Base-by-base conservation (phyloP, 1,284 basidiomycete genomes). In the Mycosarcoma mackinlayi region DNA sequence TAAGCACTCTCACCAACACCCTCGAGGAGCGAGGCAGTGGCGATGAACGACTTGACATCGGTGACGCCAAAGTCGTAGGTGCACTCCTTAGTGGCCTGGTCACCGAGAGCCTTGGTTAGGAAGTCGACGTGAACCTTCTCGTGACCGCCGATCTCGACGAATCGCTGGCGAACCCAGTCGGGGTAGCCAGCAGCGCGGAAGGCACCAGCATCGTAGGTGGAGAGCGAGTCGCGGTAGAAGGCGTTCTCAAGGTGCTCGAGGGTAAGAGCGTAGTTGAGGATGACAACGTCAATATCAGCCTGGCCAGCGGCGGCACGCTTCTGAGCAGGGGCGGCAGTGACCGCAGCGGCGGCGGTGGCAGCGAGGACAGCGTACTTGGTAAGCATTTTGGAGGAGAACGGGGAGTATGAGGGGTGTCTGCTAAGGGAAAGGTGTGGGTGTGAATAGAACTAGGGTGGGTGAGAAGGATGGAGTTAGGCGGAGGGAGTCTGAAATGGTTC, bases 201-300 rank as follows among this genome's bases (percentile, higher is more conserved):
- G 37, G 85, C 87, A 18, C 80, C 58, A n/a, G 83, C 73, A n/a
- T 78, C 74, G 56, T 75, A 75, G 40, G 73, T 67, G 47, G 59
- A 46, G 11, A 72, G 69, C 18, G 57, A 19, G 51, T 73, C 68
- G 25, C 65, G 63, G 78, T 86, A 92, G 84, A 91, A 91, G 21
- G 86, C 83, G 79, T 86, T 86, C 82, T 91, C 88, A 64, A 92
- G 85, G 78, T 90, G 87, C 83, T 91, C 89, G 45, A 91, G 85
- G 19, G 87, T 87, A 45, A 91, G 85, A 2, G 88, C 88, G 72
- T 87, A 88, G 79, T 90, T 87, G 57, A 87, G 83, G 61, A 87
- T 84, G 68, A 82, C 73, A 30, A 52, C 59, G 69, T 84, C 83
- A 59, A 81, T 79, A 71, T 80, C 76, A 34, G 75, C 59, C 57